phyloP scores from a whole-genome alignment of 2,329 filamentous ascomycete species.

The Diplodia scrobiculata region DNA sequence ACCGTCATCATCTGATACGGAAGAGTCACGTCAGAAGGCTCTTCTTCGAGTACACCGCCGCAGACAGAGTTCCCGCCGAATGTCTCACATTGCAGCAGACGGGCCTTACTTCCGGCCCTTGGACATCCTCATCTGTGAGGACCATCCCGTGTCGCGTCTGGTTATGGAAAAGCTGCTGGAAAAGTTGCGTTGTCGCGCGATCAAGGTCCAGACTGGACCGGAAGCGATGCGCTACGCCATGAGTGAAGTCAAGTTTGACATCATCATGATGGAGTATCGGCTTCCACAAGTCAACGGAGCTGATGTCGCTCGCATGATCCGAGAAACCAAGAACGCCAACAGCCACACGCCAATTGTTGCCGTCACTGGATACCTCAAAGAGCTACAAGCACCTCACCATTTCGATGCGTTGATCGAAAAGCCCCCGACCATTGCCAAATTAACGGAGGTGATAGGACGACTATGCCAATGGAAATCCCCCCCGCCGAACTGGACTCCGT shows the following conservation, averaged over 20 bases:
- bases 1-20: conserved; percentile 95
- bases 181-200: conserved; percentile 90
- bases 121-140: conserved; percentile 94
- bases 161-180: conserved; percentile 99
- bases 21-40: conserved; percentile 87
- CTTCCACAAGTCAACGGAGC: conserved; percentile 92
- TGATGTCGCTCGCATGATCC: conserved; percentile 95
- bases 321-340: conserved; percentile 94
- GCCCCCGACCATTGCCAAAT: conserved; percentile 87
- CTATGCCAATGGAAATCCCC: conserved; percentile 94
- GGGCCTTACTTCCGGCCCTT: conserved; percentile 85
- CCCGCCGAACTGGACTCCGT: conserved; percentile 58
- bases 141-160: conserved; percentile 92
- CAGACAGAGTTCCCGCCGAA: conserved; percentile 89
- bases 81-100: conserved; percentile 87
- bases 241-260: conserved; percentile 97
- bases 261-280: conserved; percentile 97
- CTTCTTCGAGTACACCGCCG: conserved; percentile 88
- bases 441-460: conserved; percentile 82
- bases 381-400: conserved; percentile 89
- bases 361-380: conserved; percentile 97
- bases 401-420: conserved; percentile 97
- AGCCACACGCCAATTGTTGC: conserved; percentile 92
- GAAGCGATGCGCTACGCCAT: conserved; percentile 92
- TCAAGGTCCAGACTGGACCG: conserved; percentile 84